Conservation (phyloP, 2,329 filamentous ascomycete genomes). For the Raffaelea albimanens region DNA sequence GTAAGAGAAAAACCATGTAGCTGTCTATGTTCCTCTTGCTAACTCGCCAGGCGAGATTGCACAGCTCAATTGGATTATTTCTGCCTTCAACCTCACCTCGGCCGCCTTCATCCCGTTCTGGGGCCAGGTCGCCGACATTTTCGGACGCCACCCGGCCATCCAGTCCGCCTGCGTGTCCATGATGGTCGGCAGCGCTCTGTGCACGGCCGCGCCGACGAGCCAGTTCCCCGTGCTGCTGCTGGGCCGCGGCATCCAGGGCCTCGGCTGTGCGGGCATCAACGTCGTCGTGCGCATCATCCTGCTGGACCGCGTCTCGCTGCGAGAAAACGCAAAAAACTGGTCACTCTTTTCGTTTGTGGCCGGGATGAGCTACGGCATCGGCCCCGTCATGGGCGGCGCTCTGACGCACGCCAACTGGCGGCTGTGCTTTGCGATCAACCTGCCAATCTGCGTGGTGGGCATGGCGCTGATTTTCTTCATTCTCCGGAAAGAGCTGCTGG, state of each 20-base stretch:
- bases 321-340: conserved; percentile 53
- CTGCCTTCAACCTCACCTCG: conserved; percentile 57
- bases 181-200: conserved; percentile 51
- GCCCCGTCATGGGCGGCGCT: conserved; percentile 47
- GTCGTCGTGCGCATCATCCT: conserved; percentile 52
- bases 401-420: neutral
- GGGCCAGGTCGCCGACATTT: conserved; percentile 55
- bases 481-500: conserved; percentile 47
- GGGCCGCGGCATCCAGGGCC: conserved; percentile 53
- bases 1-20: too few species aligned
- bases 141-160: conserved; percentile 51
- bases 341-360: conserved; percentile 50
- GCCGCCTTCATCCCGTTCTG: conserved; percentile 59
- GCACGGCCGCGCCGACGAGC: conserved; percentile 43
- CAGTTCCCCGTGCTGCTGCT: conserved; percentile 51
- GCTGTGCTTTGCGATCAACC: conserved; percentile 50
- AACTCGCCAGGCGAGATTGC: conserved; percentile 40
- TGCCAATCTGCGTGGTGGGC: conserved; percentile 44
- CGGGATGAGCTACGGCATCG: conserved; percentile 49
- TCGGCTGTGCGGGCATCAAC: conserved; percentile 51
- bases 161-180: conserved; percentile 47
- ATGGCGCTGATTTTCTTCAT: conserved; percentile 44
- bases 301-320: conserved; percentile 51
- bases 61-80: conserved; percentile 60
- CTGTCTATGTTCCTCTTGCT: conserved; percentile 1